Conservation (phyloP, 2,329 filamentous ascomycete species). For the Hymenoscyphus salicellus region DNA sequence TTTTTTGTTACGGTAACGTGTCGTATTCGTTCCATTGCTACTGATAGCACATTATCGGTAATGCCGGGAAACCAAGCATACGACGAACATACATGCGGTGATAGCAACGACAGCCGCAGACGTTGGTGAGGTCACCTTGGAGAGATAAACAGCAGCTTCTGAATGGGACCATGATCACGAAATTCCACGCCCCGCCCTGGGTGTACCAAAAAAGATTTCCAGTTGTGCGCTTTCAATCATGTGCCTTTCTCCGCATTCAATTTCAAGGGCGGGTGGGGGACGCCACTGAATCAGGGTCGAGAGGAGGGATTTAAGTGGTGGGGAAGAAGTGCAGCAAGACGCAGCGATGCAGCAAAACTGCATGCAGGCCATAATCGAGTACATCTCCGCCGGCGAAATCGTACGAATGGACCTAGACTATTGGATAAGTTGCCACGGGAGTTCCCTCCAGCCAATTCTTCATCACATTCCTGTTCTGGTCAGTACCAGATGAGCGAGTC, state of each 20-base stretch:
- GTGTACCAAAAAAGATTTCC: not conserved
- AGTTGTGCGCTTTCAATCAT: not conserved
- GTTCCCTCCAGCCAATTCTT: conserved; percentile 4
- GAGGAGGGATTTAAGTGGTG: not conserved
- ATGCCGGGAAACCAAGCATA: not conserved
- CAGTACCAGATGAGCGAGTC: not conserved
- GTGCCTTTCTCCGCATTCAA: not conserved
- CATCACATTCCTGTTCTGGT: not conserved
- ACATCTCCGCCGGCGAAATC: not conserved
- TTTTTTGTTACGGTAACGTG: not conserved
- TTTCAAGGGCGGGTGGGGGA: not conserved
- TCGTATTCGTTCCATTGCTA: not conserved
- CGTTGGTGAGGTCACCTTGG: not conserved
- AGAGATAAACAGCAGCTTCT: not conserved
- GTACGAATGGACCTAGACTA: not conserved
- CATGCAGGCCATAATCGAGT: not conserved
- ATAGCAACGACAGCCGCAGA: not conserved
- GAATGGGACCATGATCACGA: conserved; percentile 1
- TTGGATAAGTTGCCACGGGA: not conserved
- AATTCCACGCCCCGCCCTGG: not conserved
- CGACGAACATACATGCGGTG: not conserved
- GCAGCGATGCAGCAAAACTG: not conserved
- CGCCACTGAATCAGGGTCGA: not conserved
- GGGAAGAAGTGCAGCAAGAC: not conserved
- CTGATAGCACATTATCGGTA: not conserved